Percentiles rank a stretch among this genome's conserved stretches.
These are phyloP conservation scores for Martiniozyma asiatica DNA, from an alignment of 1,139 yeast species.

Conservation along the genomic window DNA sequence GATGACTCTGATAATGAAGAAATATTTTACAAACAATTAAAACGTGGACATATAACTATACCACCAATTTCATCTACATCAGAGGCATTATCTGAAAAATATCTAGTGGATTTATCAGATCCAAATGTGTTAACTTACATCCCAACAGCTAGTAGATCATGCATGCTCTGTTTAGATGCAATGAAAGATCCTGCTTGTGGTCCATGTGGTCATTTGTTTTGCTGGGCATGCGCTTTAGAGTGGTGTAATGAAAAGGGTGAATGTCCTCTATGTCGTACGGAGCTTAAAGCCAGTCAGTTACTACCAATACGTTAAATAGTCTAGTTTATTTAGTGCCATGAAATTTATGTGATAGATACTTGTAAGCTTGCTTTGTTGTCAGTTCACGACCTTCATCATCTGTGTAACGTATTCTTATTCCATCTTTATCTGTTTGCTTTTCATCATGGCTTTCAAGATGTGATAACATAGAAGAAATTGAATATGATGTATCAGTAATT, in stretches of 20 bases:
- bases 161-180: slow-evolving; percentile 71
- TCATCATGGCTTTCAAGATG: slow-evolving; percentile 8
- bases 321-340: slow-evolving; percentile 39
- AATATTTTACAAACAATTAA: slow-evolving; percentile 2
- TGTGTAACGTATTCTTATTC: slow-evolving; percentile 49
- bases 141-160: slow-evolving; percentile 56
- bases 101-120: slow-evolving; percentile 42
- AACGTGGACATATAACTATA: slow-evolving; percentile 2
- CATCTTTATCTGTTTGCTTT: slow-evolving; percentile 28
- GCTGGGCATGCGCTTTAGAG: slow-evolving; percentile 84
- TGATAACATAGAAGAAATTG: slow-evolving; percentile 2
- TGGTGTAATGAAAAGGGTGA: slow-evolving; percentile 84
- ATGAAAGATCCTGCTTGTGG: slow-evolving; percentile 82
- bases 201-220: slow-evolving; percentile 83
- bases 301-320: slow-evolving; percentile 42
- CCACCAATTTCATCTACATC: slow-evolving; percentile 2
- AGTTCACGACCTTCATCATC: slow-evolving; percentile 64
- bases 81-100: slow-evolving; percentile 3
- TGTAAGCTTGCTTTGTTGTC: slow-evolving; percentile 69
- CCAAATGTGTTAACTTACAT: slow-evolving; percentile 50
- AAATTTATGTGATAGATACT: slow-evolving; percentile 72
- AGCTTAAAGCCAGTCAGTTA: slow-evolving; percentile 60
- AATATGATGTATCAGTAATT: background rate
- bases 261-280: slow-evolving; percentile 84
- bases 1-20: background rate